Base-by-base conservation (phyloP, 2,329 filamentous ascomycete genomes). In the Stromatinia cepivora region DNA sequence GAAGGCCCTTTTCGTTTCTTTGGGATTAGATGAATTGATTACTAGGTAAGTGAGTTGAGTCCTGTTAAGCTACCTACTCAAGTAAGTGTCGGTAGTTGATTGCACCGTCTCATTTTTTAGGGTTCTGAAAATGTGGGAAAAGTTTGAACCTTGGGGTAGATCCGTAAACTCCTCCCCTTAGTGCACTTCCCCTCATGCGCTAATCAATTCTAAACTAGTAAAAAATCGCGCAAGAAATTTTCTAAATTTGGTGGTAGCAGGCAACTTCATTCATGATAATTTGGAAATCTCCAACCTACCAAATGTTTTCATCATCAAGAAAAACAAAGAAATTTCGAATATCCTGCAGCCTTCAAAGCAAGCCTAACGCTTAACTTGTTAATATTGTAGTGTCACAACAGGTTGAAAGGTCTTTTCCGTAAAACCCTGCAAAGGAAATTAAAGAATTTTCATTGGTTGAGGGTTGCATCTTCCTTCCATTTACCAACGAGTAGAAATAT, bases 361-460 rank as follows among this genome's bases (percentile, higher is more conserved):
- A 25, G 10, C 25, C 34, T 34, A 31, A 67, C 22, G 45, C 48
- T 64, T 22, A 36, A 59, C 9, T 48, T 48, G 52, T 28, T 68
- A 36, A 65, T 63, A 8, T 34, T 8, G 61, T 22, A 42, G 68
- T 67, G 50, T 39, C 36, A 67, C 64, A 39, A 56, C 62, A 69
- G 62, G 61, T 70, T 67, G 54, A 54, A 69, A 56, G n/a, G 17
- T 13, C 10, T 36, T 46, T 67, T 63, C 39, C 58, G 48, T 56
- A 56, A 61, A 63, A 46, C 9, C 42, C 22, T 34, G 46, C 62
- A 39, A 25, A 42, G 15, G 17, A 7, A 61, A 10, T 11, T 17
- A 15, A n/a, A 8, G 10, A 4, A 17, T n/a, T 69, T 15, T 31
- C 6, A 58, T 65, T 59, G 54, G 61, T 22, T n/a, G 3, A 25